Base-by-base conservation (phyloP, 2,329 filamentous ascomycete genomes). In the Stagonosporopsis cucurbitacearum region DNA sequence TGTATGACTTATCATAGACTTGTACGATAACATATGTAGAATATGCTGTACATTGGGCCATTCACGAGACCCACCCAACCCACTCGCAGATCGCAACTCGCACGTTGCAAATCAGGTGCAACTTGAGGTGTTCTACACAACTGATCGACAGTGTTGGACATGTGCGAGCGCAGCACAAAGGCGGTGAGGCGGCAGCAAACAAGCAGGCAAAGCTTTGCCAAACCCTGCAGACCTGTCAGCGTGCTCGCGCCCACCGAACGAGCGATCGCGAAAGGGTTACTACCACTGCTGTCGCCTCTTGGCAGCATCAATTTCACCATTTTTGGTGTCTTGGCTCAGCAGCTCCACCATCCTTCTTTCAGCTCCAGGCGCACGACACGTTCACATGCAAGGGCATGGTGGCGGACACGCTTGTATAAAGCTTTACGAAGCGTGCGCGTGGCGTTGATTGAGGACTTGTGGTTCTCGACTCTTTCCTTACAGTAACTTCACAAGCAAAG, bases 1-100 rank as follows among this genome's bases (percentile, higher is more conserved):
- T 57, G 49, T 57, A 52, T 52, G 36, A 35, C 25, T 15, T 40
- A 43, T 33, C 25, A n/a, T 47, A 43, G 53, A 51, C 25, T 7
- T 50, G 46, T 46, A 50, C 53, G 33, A 28, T 22, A 32, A 36
- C 17, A 42, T n/a, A 45, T 55, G 46, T 50, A 55, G 46, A 54
- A 45, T 20, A 50, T 42, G 26, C 23, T 50, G 46, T 50, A 55
- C 33, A 46, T 46, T 50, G 46, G 35, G 36, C 28, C 11, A 26
- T 20, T 35, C 22, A 19, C 30, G 28, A 25, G 9, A 11, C 22
- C 25, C 25, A 26, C 25, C n/a, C n/a, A n/a, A n/a, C 5, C 25
- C 25, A 26, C 25, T 15, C 39, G 17, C 41, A 43, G 22, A 15
- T 19, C 8, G 36, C 36, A 39, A 15, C 6, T 23, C 36, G 2